A percentile compares a stretch with the other conserved stretches of the same genome.
phyloP scores from a whole-genome alignment of 768 basidiomycete species.

The Pleurotus ostreatus region DNA sequence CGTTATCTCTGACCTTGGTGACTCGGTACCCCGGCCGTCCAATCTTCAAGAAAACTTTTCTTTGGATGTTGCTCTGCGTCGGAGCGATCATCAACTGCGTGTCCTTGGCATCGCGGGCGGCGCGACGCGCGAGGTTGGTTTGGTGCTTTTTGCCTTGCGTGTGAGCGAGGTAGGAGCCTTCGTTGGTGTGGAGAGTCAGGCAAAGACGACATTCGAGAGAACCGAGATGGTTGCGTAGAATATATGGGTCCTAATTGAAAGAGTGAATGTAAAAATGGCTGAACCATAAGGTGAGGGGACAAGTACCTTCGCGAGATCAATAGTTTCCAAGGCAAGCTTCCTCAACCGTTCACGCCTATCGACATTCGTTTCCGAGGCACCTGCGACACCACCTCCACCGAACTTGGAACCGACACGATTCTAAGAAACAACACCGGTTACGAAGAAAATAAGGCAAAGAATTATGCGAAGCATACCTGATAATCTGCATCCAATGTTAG shows the following conservation, averaged over 20 bases:
- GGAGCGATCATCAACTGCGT: conserved; percentile 87
- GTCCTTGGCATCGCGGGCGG: conserved; percentile 96
- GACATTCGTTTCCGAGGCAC: conserved; percentile 91
- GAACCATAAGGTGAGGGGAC: conserved; percentile 13
- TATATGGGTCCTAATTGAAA: conserved; percentile 84
- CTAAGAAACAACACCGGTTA: conserved; percentile 34
- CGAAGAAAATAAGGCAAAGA: neutral
- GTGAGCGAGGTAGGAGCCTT: conserved; percentile 97
- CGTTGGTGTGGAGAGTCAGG: conserved; percentile 97
- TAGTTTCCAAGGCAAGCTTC: conserved; percentile 95
- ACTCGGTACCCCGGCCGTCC: conserved; percentile 94
- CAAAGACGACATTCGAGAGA: conserved; percentile 98
- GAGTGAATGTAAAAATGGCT: conserved; percentile 9
- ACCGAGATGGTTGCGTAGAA: conserved; percentile 96
- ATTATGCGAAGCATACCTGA: conserved; percentile 42
- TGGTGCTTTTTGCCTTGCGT: conserved; percentile 99
- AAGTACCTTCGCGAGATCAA: conserved; percentile 90
- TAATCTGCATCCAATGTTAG: conserved; percentile 44
- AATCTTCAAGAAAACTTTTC: conserved; percentile 96
- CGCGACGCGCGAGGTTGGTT: conserved; percentile 94
- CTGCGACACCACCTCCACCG: conserved; percentile 93
- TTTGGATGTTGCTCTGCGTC: conserved; percentile 71
- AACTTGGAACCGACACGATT: conserved; percentile 96
- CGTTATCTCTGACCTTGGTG: conserved; percentile 91
- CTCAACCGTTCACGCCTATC: conserved; percentile 91